Base-by-base conservation (phyloP, 257 asterid species). In the Scutellaria barbata region DNA sequence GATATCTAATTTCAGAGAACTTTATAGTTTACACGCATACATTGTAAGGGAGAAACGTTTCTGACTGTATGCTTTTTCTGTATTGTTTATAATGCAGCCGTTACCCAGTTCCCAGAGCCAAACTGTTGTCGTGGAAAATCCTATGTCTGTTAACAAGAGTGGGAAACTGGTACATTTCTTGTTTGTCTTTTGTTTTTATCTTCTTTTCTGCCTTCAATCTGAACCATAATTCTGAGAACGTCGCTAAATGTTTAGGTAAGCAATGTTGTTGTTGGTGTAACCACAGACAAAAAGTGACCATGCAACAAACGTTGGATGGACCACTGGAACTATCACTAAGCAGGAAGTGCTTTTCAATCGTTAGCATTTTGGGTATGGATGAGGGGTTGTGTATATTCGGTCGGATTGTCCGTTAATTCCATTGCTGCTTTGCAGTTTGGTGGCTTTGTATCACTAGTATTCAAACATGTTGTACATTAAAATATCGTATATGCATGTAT, bases 81-180 rank as follows among this genome's bases (percentile, higher is more conserved):
- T 25, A 25, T 52, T 41, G 6, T 35, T 11, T 61, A 33, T 35
- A 54, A 56, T 43, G 70, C 83, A 83, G 85, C 81, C 83, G 69
- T 62, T 81, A 42, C 81, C 83, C 68, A 79, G 52, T 79, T 78
- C 85, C 14, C 86, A 79, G 79, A 81, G 82, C 81, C 88, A 79
- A 81, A 85, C 87, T 14, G 88, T 85, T 60, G 86, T 85, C 14
- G 86, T 85, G 54, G 88, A 85, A 79, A 83, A 85, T 56, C 88
- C 88, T 8, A 85, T 77, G 85, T 79, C 90, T 8, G 83, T 83
- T n/a, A 85, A 85, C 79, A 85, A 83, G 80, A 85, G 82, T 33
- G 90, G 90, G 56, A 83, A 83, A 75, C 83, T 85, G 90, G 90
- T 85, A 83, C 10, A 61, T 50, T 46, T 52, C 9, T 60, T 6